These are phyloP conservation scores for Ophiosphaerella korrae DNA, from an alignment of 2,329 filamentous ascomycete genomes.

Conservation along the genomic window DNA sequence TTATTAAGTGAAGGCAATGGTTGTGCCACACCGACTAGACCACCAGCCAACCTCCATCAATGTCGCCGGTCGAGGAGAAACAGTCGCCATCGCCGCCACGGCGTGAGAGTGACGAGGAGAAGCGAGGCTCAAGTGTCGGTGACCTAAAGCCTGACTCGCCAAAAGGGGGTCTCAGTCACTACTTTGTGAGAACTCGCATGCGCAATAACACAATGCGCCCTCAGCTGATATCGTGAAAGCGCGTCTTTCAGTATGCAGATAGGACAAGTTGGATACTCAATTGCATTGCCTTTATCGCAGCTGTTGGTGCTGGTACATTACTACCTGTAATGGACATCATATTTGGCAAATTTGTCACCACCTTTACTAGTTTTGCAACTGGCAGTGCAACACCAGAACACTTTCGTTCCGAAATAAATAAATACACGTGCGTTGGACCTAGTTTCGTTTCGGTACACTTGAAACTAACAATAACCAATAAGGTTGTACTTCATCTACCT, in stretches of 20 bases:
- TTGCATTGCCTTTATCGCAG: conserved; percentile 38
- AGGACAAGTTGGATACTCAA: conserved; percentile 38
- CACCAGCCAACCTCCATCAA: conserved; percentile 3
- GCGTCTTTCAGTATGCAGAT: conserved; percentile 45
- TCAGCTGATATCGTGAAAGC: conserved; percentile 25
- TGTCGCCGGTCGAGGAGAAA: conserved; percentile 14
- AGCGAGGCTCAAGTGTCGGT: conserved; percentile 3
- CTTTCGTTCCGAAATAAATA: conserved; percentile 48
- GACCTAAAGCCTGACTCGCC: conserved; percentile 14
- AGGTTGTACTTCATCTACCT: conserved; percentile 72
- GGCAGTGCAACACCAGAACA: conserved; percentile 38
- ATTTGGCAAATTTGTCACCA: conserved; percentile 57
- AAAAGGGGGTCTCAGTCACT: conserved; percentile 26
- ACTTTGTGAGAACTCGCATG: conserved; percentile 24
- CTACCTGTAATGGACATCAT: conserved; percentile 59
- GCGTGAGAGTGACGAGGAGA: conserved; percentile 9
- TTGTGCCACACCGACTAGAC: not conserved
- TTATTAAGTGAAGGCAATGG: no score
- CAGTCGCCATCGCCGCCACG: conserved; percentile 5
- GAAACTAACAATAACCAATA: not conserved
- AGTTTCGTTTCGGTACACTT: not conserved
- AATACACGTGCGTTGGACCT: conserved; percentile 35
- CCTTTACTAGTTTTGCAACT: conserved; percentile 51
- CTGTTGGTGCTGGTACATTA: conserved; percentile 52
- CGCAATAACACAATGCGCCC: not conserved